Conservation (phyloP, 2,329 filamentous ascomycete species). For the Amphichorda felina region DNA sequence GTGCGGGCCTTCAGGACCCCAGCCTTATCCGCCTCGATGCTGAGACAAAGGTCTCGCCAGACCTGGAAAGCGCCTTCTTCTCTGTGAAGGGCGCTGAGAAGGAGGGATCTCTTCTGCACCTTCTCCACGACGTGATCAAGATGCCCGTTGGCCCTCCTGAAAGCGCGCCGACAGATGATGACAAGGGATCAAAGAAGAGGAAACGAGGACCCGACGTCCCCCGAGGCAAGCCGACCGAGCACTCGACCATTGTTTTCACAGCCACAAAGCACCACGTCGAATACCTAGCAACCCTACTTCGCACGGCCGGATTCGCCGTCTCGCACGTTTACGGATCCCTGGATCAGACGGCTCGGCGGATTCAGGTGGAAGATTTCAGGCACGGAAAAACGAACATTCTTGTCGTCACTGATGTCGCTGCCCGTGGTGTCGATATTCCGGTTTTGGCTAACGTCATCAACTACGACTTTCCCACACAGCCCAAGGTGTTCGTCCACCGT, state of each 20-base stretch:
- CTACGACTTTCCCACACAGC: slow-evolving; percentile 94
- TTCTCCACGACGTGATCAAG: slow-evolving; percentile 85
- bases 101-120: slow-evolving; percentile 80
- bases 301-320: slow-evolving; percentile 70
- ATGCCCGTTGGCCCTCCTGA: slow-evolving; percentile 61
- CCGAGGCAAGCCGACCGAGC: slow-evolving; percentile 60
- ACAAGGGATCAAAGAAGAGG: slow-evolving; percentile 52
- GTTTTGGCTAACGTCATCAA: slow-evolving; percentile 95
- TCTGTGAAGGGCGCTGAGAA: slow-evolving; percentile 86
- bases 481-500: slow-evolving; percentile 92
- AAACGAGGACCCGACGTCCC: slow-evolving; percentile 47
- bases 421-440: slow-evolving; percentile 95
- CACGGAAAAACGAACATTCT: slow-evolving; percentile 76
- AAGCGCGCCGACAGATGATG: slow-evolving; percentile 32
- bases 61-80: slow-evolving; percentile 93
- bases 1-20: slow-evolving; percentile 86
- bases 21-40: slow-evolving; percentile 82
- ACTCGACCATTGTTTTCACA: slow-evolving; percentile 91
- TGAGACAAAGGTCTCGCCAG: slow-evolving; percentile 91
- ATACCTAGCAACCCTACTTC: slow-evolving; percentile 75
- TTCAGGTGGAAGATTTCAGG: slow-evolving; percentile 85
- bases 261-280: slow-evolving; percentile 97
- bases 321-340: slow-evolving; percentile 93
- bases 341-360: slow-evolving; percentile 85
- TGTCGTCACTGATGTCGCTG: slow-evolving; percentile 93